These are phyloP conservation scores for Canavalia gladiata DNA, from an alignment of 306 rosid genomes.

Conservation along the genomic window DNA sequence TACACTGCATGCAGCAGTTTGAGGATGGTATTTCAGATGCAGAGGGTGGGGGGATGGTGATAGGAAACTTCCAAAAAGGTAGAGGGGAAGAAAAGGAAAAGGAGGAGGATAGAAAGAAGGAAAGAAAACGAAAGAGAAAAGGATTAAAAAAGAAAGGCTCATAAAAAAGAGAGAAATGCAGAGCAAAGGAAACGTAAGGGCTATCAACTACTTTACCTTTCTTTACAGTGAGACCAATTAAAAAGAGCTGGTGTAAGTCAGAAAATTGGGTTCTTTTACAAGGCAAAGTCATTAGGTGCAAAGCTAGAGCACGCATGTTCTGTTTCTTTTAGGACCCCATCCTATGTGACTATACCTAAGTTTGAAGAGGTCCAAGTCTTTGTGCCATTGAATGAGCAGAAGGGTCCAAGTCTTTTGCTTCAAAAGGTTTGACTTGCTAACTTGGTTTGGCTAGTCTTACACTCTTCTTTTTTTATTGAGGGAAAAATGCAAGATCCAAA, in stretches of 20 bases:
- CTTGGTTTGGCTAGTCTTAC: conserved; percentile 50
- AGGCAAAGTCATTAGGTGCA: conserved; percentile 63
- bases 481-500: conserved; percentile 16
- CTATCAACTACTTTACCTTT: conserved; percentile 48
- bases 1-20: conserved; percentile 23
- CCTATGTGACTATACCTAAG: conserved; percentile 42
- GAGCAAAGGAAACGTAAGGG: conserved; percentile 53
- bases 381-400: conserved; percentile 39
- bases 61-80: conserved; percentile 87
- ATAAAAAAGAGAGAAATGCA: conserved; percentile 49
- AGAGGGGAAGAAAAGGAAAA: conserved; percentile 44
- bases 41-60: conserved; percentile 53
- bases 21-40: conserved; percentile 36
- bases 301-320: conserved; percentile 70
- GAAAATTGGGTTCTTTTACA: conserved; percentile 72
- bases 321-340: conserved; percentile 57
- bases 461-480: conserved; percentile 39
- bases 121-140: conserved; percentile 51
- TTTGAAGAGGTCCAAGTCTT: conserved; percentile 60
- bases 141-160: conserved; percentile 61
- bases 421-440: conserved; percentile 77
- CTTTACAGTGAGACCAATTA: conserved; percentile 55
- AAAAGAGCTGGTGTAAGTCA: conserved; percentile 55
- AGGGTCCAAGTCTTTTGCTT: conserved; percentile 61
- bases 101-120: conserved; percentile 24